These are phyloP conservation scores for Trifolium subterraneum DNA, from an alignment of 306 rosid genomes.

Conservation along the genomic window DNA sequence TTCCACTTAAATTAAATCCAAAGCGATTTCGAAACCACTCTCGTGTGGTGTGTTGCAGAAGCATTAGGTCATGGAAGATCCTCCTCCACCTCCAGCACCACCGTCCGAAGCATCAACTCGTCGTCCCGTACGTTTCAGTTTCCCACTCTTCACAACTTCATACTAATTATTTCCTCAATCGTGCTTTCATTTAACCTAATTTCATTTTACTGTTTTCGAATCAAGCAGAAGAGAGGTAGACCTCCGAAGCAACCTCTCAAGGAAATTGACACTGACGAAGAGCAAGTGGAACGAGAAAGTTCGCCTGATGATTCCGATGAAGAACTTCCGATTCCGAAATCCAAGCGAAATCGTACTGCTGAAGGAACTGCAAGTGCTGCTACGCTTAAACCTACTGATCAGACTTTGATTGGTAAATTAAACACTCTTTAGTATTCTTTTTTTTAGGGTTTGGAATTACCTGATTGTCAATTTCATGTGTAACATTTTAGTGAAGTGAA, in stretches of 20 bases:
- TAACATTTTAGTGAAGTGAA: neutral
- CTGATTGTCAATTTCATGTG: neutral
- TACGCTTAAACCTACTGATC: conserved; percentile 46
- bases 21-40: neutral
- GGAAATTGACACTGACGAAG: conserved; percentile 48
- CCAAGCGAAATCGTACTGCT: conserved; percentile 67
- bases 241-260: conserved; percentile 52
- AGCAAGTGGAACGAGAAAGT: conserved; percentile 65
- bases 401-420: conserved; percentile 66
- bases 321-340: conserved; percentile 45
- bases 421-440: conserved; percentile 8
- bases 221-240: conserved; percentile 73
- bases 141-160: neutral
- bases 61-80: conserved; percentile 66
- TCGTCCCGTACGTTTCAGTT: conserved; percentile 63
- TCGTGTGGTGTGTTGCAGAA: conserved; percentile 27
- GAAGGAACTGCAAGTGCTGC: conserved; percentile 55
- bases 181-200: conserved; percentile 38
- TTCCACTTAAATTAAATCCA: neutral
- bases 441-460: conserved; percentile 39
- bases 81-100: conserved; percentile 60
- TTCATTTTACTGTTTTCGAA: conserved; percentile 34
- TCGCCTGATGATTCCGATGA: conserved; percentile 79
- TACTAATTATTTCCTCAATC: neutral
- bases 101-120: conserved; percentile 61